Evolutionary conservation across 768 basidiomycete species (phyloP), one percentile per base, ranked within the genome.

Genomic region (Gelatoporia subvermispora): DNA sequence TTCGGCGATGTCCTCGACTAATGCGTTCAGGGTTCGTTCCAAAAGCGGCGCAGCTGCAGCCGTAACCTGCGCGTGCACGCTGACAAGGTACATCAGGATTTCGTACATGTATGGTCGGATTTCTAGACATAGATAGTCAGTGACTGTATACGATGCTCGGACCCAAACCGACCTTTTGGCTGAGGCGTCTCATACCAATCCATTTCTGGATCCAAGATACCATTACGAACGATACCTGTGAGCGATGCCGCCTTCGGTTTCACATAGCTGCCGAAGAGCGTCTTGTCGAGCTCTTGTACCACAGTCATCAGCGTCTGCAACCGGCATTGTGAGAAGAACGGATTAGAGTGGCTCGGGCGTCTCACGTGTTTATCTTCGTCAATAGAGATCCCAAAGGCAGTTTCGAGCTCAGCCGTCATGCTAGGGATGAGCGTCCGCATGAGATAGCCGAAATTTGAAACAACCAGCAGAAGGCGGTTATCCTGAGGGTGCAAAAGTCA

Each of bases 141-240:
- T n/a, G n/a, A n/a, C n/a, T n/a, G n/a, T n/a, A n/a, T n/a, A n/a
- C n/a, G n/a, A n/a, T n/a, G n/a, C n/a, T n/a, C n/a, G 48, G 36
- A 13, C 42, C n/a, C n/a, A 41, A 8, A 60, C 77, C 42, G 59
- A 88, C 95, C 93, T 53, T 83, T 88, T 3, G 96, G 96, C 60
- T 95, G 93, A 3, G 88, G 84, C 0, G 90, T 92, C 56, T 93
- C 87, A 58, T 84, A 89, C 96, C 96, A 99, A 62, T 97, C 91
- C 77, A 97, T 89, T 25, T 76, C 70, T 22, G 72, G 72, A 43
- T 88, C 78, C 23, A 96, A 71, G 40, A 99, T 86, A 9, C 96
- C 96, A 44, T 74, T 72, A 22, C 84, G 80, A 35, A 97, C 72
- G 43, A 90, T 82, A 31, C 70, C 66, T 42, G 73, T 84, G 25